Base-by-base conservation (phyloP, 495 filamentous ascomycete genomes). In the Penicillium coprophilum region DNA sequence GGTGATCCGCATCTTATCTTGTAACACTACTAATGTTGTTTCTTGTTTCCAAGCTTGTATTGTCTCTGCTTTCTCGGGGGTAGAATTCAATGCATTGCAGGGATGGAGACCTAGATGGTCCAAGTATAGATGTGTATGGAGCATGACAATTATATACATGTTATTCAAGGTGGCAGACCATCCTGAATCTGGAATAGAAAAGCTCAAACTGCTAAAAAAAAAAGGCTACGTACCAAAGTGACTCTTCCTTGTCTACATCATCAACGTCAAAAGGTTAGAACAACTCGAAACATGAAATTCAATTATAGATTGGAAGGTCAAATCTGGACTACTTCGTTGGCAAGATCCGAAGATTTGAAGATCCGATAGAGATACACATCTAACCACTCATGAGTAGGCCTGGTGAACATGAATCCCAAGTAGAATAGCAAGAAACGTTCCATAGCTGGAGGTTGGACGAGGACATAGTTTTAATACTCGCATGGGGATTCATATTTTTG, bases 401-500 rank as follows among this genome's bases (percentile, higher is more conserved):
- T 31, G 32, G 44, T 13, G 15, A 36, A 57, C 20, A 54, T 46
- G 43, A 7, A 43, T 20, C 3, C 36, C 13, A 43, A 12, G 30
- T 7, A 38, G 3, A 31, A 34, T 19, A 46, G 41, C 30, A 46
- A 23, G 27, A 24, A 40, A 40, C 49, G n/a, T 20, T 54, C 48
- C 43, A 38, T 34, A 28, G 36, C 50, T 46, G 11, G 24, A 55
- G 28, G 17, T n/a, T 52, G 38, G 36, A 51, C 20, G 36, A 19
- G 21, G 31, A n/a, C 17, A 46, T 21, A 34, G 21, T 40, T 58
- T 54, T 54, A 44, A 38, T 54, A 54, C 55, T 62, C 59, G 53
- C 54, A 52, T 50, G 56, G 62, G 49, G 50, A 62, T 53, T 54
- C 45, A 50, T 49, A 60, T 64, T 63, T 63, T 61, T 53, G 41